Evolutionary conservation across 257 asterid species (phyloP).

Genomic region (Striga asiatica): DNA sequence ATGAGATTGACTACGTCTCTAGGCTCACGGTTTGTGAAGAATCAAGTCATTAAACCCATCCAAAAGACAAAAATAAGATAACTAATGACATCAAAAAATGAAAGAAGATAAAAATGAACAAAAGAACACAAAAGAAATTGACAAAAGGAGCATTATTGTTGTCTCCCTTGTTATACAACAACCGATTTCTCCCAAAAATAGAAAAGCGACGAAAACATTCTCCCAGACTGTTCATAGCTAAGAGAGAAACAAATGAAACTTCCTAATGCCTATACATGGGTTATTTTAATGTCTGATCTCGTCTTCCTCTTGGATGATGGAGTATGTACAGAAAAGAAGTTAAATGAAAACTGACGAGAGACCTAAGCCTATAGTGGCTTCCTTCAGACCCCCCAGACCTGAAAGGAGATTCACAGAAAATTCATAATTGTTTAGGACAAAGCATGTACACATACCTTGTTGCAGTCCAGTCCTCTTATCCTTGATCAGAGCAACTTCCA

Average conservation of each 20-base stretch:
- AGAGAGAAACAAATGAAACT: conserved; percentile 15
- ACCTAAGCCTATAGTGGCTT: conserved; percentile 50
- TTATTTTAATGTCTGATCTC: conserved; percentile 35
- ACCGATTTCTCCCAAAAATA: conserved; percentile 12
- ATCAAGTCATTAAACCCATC: conserved; percentile 19
- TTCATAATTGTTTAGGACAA: conserved; percentile 14
- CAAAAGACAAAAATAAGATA: conserved; percentile 8
- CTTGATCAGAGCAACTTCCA: conserved; percentile 88
- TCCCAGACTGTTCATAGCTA: conserved; percentile 23
- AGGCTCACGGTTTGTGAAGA: conserved; percentile 11
- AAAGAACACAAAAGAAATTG: conserved; percentile 18
- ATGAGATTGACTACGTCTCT: background rate
- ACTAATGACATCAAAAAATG: conserved; percentile 10
- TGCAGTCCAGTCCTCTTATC: conserved; percentile 93
- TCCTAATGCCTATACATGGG: conserved; percentile 28
- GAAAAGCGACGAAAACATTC: conserved; percentile 13
- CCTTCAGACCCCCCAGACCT: conserved; percentile 76
- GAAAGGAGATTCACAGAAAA: conserved; percentile 45
- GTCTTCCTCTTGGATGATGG: conserved; percentile 58
- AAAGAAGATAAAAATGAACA: conserved; percentile 17
- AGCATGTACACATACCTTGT: conserved; percentile 61
- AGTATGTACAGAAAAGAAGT: conserved; percentile 45
- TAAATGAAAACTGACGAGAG: conserved; percentile 52
- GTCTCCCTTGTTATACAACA: conserved; percentile 19
- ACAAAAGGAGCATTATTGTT: conserved; percentile 19